Percentiles rank a stretch among this genome's conserved stretches.
Evolutionary conservation across 2,329 filamentous ascomycete species (phyloP).

Genomic region (Fusarium abutilonis): DNA sequence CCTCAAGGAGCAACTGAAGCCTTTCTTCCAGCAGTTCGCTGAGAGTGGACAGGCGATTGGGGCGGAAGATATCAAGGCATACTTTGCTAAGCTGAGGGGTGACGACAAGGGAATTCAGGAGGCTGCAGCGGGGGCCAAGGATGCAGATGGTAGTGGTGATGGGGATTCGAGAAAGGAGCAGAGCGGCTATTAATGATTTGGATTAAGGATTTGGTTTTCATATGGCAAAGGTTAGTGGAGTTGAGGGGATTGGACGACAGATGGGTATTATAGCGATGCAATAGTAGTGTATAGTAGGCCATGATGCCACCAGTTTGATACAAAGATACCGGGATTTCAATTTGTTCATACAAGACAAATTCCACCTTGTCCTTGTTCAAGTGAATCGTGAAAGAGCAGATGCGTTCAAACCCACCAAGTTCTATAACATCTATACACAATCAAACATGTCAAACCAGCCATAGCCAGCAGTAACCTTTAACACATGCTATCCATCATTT

Average conservation of each 20-base stretch:
- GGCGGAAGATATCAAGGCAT: constrained; percentile 94
- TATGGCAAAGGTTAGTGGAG: background rate
- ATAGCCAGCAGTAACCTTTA: background rate
- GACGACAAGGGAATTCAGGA: constrained; percentile 79
- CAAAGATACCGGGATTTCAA: background rate
- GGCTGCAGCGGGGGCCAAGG: constrained; percentile 58
- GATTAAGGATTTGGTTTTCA: background rate
- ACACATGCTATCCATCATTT: constrained; percentile 21
- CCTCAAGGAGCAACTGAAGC: constrained; percentile 93
- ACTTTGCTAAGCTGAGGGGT: constrained; percentile 93
- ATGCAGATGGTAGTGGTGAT: constrained; percentile 45
- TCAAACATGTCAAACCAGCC: background rate
- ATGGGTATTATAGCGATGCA: constrained; percentile 12
- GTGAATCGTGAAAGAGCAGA: too few relatives aligned
- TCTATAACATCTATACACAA: background rate
- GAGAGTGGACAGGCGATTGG: constrained; percentile 88
- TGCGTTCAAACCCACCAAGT: too few relatives aligned
- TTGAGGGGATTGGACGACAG: constrained; percentile 1
- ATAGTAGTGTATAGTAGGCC: constrained; percentile 26
- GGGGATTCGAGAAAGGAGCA: constrained; percentile 59
- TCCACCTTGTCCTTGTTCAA: too few relatives aligned
- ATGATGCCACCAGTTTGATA: constrained; percentile 7
- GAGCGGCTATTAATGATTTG: constrained; percentile 57
- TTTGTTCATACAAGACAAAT: background rate
- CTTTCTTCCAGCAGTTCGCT: constrained; percentile 92